Evolutionary conservation across 805 yeast genomes (phyloP), one percentile per base, ranked within the genome.

Genomic region (Wickerhamiella alocasiicola): DNA sequence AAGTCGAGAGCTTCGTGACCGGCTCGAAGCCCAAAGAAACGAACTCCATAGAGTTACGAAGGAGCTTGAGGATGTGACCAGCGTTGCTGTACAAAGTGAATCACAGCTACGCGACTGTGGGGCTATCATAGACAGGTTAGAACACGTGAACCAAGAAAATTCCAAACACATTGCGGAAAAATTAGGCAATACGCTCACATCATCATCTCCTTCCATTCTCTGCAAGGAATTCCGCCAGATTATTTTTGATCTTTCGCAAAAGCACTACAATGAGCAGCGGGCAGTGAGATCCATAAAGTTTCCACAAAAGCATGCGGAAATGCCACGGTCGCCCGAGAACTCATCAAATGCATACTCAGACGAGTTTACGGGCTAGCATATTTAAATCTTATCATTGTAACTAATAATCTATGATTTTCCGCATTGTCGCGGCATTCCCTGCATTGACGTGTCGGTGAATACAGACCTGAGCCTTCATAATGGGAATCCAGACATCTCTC

Each of bases 21-120:
- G 57, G 17, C 47, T 53, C 30, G 60, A 56, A 12, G 44, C 53
- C 6, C 52, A 60, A 39, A 51, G 58, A 9, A 17, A 23, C 2
- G 62, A 61, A 49, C 49, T 61, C n/a, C 55, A 48, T 28, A 38
- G 48, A 1, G 58, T 55, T 25, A 55, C 59, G 5, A 44, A 36
- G 33, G 49, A 58, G 9, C 50, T 61, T 11, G 65, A 61, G 30
- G 63, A 60, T 23, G 55, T 61, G 21, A 61, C 64, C n/a, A 43
- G 51, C 15, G 52, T 61, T 40, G 55, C 65, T 2, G 62, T 61
- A 16, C 57, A 52, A 35, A 55, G 55, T 33, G 65, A 61, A 36
- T 43, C 55, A 19, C 59, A 57, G 36, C 49, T 59, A 4, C 17
- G 34, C 1, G 41, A 43, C 13, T 36, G 38, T 28, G 46, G 40